phyloP scores from a whole-genome alignment of 768 basidiomycete species.

The Mycena galericulata region DNA sequence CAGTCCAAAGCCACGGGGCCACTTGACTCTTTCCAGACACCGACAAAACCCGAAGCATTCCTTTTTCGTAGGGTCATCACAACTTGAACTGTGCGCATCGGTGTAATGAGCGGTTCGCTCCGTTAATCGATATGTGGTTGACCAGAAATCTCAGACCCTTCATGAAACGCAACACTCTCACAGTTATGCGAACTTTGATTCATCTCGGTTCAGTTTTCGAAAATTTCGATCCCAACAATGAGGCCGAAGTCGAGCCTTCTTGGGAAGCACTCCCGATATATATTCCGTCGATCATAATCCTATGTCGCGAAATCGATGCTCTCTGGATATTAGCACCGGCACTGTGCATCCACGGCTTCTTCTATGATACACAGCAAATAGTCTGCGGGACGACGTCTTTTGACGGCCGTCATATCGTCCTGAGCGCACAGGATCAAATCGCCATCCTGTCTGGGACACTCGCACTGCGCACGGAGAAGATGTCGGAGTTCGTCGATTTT shows the following conservation, averaged over 20 bases:
- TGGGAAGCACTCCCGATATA: neutral
- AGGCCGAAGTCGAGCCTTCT: neutral
- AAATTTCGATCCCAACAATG: no score
- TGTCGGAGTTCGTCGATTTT: neutral
- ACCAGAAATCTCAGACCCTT: no score
- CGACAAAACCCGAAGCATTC: no score
- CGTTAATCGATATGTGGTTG: no score
- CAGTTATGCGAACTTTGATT: no score
- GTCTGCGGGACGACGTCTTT: neutral
- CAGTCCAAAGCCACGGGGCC: no score
- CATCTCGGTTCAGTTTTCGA: neutral
- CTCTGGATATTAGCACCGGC: neutral
- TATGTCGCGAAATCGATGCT: neutral
- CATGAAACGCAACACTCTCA: no score
- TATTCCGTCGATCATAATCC: neutral
- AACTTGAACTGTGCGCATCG: no score
- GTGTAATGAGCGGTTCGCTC: no score
- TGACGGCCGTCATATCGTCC: neutral
- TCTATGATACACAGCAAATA: neutral
- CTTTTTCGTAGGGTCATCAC: no score
- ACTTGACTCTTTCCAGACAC: no score
- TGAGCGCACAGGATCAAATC: neutral
- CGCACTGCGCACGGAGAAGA: neutral
- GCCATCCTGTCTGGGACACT: neutral
- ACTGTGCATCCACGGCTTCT: neutral